These are phyloP conservation scores for Fusarium tupiense DNA, from an alignment of 2,329 filamentous ascomycete genomes.

Conservation along the genomic window DNA sequence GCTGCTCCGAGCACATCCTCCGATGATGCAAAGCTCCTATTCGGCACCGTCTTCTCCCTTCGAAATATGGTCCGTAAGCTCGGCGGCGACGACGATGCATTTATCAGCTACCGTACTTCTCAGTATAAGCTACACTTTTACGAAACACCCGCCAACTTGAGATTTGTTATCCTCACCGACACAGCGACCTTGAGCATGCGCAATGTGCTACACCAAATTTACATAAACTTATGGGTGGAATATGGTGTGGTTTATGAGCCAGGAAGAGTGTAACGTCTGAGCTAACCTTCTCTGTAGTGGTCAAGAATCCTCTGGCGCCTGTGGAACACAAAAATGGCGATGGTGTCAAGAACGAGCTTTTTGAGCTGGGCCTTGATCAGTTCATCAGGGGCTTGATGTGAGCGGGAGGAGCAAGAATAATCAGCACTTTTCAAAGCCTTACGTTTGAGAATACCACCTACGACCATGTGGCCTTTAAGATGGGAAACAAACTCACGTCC, in stretches of 20 bases:
- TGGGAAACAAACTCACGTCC: not conserved
- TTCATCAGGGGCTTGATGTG: constrained; percentile 76
- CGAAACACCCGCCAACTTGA: constrained; percentile 94
- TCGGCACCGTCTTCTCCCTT: constrained; percentile 94
- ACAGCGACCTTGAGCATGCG: constrained; percentile 89
- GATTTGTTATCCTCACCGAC: constrained; percentile 97
- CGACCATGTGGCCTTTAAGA: not conserved
- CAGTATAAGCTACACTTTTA: constrained; percentile 99
- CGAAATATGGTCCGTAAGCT: constrained; percentile 97
- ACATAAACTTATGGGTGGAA: constrained; percentile 97
- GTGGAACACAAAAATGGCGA: constrained; percentile 75
- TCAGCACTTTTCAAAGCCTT: constrained; percentile 15
- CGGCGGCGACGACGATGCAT: constrained; percentile 92
- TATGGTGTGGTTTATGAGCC: constrained; percentile 71
- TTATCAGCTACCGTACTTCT: constrained; percentile 90
- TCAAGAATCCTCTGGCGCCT: constrained; percentile 75
- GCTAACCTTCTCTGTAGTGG: constrained; percentile 56
- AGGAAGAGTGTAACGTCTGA: no score
- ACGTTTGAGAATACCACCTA: not conserved
- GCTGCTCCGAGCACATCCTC: constrained; percentile 52
- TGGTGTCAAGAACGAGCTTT: constrained; percentile 76
- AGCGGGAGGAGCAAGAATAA: constrained; percentile 30
- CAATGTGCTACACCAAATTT: constrained; percentile 96
- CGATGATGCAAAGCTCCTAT: constrained; percentile 96
- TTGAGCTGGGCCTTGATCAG: constrained; percentile 78